Evolutionary conservation across 2,329 filamentous ascomycete species (phyloP).

Genomic region (Macrophomina tecta): DNA sequence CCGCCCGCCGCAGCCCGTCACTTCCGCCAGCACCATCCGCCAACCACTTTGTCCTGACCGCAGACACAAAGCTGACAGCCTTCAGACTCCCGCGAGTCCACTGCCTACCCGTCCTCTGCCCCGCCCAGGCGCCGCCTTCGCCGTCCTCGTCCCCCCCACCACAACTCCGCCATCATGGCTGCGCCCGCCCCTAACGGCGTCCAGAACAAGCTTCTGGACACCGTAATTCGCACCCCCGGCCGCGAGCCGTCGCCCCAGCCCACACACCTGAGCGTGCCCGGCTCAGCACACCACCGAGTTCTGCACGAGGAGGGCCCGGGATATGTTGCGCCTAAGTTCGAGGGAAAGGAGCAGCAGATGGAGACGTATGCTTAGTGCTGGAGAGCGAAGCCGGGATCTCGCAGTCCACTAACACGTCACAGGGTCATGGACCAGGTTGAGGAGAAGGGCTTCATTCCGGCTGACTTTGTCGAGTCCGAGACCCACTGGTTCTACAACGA

Average conservation of each 20-base stretch:
- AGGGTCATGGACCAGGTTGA: conserved; percentile 81
- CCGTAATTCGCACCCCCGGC: conserved; percentile 57
- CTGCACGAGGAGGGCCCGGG: conserved; percentile 89
- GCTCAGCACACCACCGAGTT: conserved; percentile 67
- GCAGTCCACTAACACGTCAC: conserved; percentile 35
- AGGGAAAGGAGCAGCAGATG: conserved; percentile 92
- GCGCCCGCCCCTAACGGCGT: conserved; percentile 30
- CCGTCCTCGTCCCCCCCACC: background rate
- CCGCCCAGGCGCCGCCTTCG: too few species aligned
- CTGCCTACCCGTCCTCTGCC: background rate
- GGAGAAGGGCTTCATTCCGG: conserved; percentile 84
- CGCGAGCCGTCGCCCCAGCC: conserved; percentile 86
- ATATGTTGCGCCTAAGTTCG: conserved; percentile 93
- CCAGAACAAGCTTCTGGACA: conserved; percentile 65
- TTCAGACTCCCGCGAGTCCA: conserved; percentile 6
- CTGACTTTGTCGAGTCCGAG: conserved; percentile 81
- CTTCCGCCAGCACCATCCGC: background rate
- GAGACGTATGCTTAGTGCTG: conserved; percentile 60
- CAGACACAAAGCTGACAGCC: background rate
- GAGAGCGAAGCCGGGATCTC: conserved; percentile 7
- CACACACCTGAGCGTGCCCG: conserved; percentile 78
- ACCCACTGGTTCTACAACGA: conserved; percentile 97
- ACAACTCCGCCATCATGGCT: conserved; percentile 17
- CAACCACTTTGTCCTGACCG: background rate
- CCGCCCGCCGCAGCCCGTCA: conserved; percentile 9